Conservation (phyloP, 2,329 filamentous ascomycete species). For the Talaromyces funiculosus region DNA sequence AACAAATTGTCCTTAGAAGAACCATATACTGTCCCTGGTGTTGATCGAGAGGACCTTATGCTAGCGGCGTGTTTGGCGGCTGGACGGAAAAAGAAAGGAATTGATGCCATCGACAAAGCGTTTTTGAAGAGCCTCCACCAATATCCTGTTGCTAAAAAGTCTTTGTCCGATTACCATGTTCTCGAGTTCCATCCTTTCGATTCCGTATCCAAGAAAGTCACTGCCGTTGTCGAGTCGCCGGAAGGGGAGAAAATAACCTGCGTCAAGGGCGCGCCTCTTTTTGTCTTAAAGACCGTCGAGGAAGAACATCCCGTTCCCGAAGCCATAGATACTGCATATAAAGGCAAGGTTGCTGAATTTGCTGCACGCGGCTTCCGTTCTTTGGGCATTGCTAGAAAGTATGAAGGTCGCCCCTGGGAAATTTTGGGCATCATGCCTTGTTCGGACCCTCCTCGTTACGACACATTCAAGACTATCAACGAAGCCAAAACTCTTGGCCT, state of each 20-base stretch:
- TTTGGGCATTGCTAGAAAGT: constrained; percentile 87
- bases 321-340: constrained; percentile 74
- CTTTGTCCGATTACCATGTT: constrained; percentile 77
- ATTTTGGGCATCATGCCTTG: constrained; percentile 94
- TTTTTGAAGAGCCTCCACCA: constrained; percentile 79
- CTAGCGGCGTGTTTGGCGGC: constrained; percentile 84
- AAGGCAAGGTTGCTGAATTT: constrained; percentile 88
- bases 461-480: constrained; percentile 83
- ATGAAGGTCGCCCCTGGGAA: constrained; percentile 74
- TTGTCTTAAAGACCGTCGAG: constrained; percentile 81
- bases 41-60: constrained; percentile 84
- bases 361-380: constrained; percentile 91
- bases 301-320: constrained; percentile 75
- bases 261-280: constrained; percentile 85
- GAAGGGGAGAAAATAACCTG: constrained; percentile 79
- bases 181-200: constrained; percentile 84
- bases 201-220: constrained; percentile 89
- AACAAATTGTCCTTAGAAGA: constrained; percentile 87
- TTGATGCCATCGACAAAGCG: constrained; percentile 91
- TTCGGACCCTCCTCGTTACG: constrained; percentile 83
- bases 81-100: constrained; percentile 91
- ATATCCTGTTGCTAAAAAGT: constrained; percentile 76
- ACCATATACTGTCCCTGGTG: constrained; percentile 74
- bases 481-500: constrained; percentile 84
- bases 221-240: constrained; percentile 74